phyloP scores from a whole-genome alignment of 495 filamentous ascomycete species.

The Penicillium turbatum region DNA sequence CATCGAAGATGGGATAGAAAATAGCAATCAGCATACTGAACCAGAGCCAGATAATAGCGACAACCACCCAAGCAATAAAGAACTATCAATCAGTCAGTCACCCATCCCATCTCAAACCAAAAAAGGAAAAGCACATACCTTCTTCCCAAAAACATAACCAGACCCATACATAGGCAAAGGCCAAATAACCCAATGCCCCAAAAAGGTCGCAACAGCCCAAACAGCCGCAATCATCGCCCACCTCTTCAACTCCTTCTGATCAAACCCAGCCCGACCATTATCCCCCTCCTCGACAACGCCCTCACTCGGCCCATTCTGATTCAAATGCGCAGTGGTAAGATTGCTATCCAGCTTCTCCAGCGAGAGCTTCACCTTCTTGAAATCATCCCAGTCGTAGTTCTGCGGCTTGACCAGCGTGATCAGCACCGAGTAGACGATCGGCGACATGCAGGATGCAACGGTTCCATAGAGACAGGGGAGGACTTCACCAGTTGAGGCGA shows the following conservation, averaged over 20 bases:
- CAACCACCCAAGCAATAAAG: conserved; percentile 72
- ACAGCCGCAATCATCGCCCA: conserved; percentile 35
- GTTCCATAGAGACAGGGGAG: conserved; percentile 45
- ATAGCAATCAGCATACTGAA: conserved; percentile 32
- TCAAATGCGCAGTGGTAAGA: conserved; percentile 18
- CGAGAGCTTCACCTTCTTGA: conserved; percentile 34
- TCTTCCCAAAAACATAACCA: conserved; percentile 32
- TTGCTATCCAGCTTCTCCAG: conserved; percentile 29
- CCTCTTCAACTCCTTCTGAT: conserved; percentile 32
- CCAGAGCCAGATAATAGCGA: conserved; percentile 75
- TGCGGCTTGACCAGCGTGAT: conserved; percentile 33
- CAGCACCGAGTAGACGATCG: conserved; percentile 32
- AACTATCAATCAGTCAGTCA: conserved; percentile 40
- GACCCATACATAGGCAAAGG: conserved; percentile 42
- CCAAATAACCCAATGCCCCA: conserved; percentile 41
- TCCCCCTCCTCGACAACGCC: conserved; percentile 1
- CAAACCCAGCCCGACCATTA: conserved; percentile 1
- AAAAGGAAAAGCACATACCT: conserved; percentile 15
- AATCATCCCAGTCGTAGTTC: conserved; percentile 35
- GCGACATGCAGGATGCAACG: conserved; percentile 36
- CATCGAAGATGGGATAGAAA: conserved; percentile 36
- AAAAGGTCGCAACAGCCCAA: conserved; percentile 34
- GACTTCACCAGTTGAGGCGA: conserved; percentile 41
- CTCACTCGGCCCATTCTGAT: neutral
- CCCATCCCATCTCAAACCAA: neutral